Conservation (phyloP, 352 stramenopile species). For the Pythium apleroticum region DNA sequence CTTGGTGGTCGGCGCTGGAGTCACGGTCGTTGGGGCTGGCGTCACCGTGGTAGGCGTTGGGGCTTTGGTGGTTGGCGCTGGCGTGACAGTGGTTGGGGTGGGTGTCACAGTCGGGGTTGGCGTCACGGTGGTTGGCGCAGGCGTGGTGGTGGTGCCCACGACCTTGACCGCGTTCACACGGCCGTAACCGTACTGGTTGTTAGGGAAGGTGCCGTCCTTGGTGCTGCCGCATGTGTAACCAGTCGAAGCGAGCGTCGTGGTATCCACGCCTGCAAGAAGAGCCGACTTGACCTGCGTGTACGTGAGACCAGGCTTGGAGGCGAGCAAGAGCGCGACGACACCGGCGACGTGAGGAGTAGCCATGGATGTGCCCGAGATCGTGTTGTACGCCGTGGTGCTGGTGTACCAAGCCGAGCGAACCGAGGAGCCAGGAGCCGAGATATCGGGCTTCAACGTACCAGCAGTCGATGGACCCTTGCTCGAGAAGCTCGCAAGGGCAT, state of each 20-base stretch:
- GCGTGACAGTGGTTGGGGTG: not conserved
- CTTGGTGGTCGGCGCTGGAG: not conserved
- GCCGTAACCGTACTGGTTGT: slow-evolving; percentile 33
- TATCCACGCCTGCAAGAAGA: not conserved
- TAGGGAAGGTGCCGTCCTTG: not conserved
- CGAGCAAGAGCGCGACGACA: slow-evolving; percentile 29
- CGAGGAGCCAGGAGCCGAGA: slow-evolving; percentile 20
- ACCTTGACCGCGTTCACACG: slow-evolving; percentile 19
- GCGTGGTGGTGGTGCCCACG: not conserved
- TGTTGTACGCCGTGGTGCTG: slow-evolving; percentile 17
- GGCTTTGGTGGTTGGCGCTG: not conserved
- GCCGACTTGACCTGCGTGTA: not conserved
- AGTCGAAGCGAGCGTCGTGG: not conserved
- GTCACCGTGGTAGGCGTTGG: not conserved
- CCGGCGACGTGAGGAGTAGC: slow-evolving; percentile 37
- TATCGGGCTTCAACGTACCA: slow-evolving; percentile 29
- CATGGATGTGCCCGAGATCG: slow-evolving; percentile 34
- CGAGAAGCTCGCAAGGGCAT: slow-evolving; percentile 24
- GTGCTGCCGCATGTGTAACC: not conserved
- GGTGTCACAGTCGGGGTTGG: not conserved
- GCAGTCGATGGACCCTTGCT: slow-evolving; percentile 21
- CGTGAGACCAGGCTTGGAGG: not conserved
- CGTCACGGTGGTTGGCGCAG: not conserved
- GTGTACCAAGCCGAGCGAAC: slow-evolving; percentile 23
- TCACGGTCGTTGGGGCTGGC: not conserved